A percentile compares a stretch with the other conserved stretches of the same genome.
Conservation (phyloP, 768 basidiomycete species). For the Leccinum subgranulosum region DNA sequence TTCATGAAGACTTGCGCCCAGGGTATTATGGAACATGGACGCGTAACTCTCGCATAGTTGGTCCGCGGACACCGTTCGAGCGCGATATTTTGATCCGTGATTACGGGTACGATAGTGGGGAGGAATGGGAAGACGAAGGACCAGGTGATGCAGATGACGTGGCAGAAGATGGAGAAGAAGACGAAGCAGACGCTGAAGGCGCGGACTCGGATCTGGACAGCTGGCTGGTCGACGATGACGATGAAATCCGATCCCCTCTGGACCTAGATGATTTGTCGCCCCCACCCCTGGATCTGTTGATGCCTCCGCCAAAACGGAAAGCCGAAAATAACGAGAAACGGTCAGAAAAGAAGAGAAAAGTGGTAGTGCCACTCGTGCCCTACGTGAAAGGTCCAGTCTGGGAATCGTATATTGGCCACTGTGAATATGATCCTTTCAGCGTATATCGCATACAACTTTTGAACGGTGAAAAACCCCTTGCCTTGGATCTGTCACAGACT, state of each 20-base stretch:
- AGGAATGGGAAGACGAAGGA: conserved; percentile 93
- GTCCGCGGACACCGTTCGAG: conserved; percentile 80
- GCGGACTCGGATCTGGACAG: conserved; percentile 40
- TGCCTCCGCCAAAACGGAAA: conserved; percentile 62
- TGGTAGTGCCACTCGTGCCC: conserved; percentile 75
- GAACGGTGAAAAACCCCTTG: conserved; percentile 59
- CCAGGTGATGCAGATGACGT: conserved; percentile 75
- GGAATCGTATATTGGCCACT: conserved; percentile 66
- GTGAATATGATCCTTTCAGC: conserved; percentile 67
- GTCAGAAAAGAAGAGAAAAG: conserved; percentile 66
- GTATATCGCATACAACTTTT: conserved; percentile 76
- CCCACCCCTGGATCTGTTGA: conserved; percentile 29
- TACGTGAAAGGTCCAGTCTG: conserved; percentile 81
- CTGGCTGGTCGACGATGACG: conserved; percentile 60
- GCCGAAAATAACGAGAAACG: conserved; percentile 46
- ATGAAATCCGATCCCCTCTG: conserved; percentile 53
- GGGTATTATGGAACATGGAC: conserved; percentile 97
- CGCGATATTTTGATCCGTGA: conserved; percentile 76
- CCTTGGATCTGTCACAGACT: conserved; percentile 1
- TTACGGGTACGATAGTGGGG: conserved; percentile 92
- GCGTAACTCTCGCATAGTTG: conserved; percentile 69
- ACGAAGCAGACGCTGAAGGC: conserved; percentile 57
- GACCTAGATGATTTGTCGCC: conserved; percentile 38
- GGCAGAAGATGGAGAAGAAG: conserved; percentile 59
- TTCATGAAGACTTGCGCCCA: conserved; percentile 80